Evolutionary conservation across 2,329 filamentous ascomycete genomes (phyloP).

Genomic region (Neofusicoccum parvum): DNA sequence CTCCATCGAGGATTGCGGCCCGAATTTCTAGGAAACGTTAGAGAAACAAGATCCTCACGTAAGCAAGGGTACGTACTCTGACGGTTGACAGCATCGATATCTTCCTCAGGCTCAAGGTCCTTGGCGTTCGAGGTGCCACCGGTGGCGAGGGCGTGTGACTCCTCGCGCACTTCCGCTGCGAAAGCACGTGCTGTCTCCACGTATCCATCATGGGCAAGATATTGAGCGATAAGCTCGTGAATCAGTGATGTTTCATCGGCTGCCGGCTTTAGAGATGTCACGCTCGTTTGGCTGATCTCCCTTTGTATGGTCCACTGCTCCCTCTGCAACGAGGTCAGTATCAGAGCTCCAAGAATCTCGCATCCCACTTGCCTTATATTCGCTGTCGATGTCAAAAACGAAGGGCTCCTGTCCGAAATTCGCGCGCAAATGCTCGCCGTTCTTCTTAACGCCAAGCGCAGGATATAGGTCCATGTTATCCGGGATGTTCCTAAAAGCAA

Average conservation of each 20-base stretch:
- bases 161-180: slow-evolving; percentile 74
- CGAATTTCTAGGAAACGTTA: slow-evolving; percentile 69
- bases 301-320: slow-evolving; percentile 62
- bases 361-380: slow-evolving; percentile 69
- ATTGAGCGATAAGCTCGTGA: slow-evolving; percentile 82
- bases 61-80: slow-evolving; percentile 64
- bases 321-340: slow-evolving; percentile 45
- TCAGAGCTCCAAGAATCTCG: slow-evolving; percentile 43
- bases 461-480: slow-evolving; percentile 65
- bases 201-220: slow-evolving; percentile 92
- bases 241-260: slow-evolving; percentile 76
- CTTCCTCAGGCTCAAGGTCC: slow-evolving; percentile 71
- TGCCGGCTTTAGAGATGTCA: slow-evolving; percentile 63
- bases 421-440: slow-evolving; percentile 58
- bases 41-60: neutral
- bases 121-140: slow-evolving; percentile 52
- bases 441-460: slow-evolving; percentile 67
- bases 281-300: slow-evolving; percentile 62
- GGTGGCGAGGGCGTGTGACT: slow-evolving; percentile 70
- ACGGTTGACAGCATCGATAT: slow-evolving; percentile 81
- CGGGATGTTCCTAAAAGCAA: slow-evolving; percentile 67
- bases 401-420: slow-evolving; percentile 75
- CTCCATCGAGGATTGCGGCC: slow-evolving; percentile 82
- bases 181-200: slow-evolving; percentile 91
- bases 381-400: slow-evolving; percentile 84